Percentiles rank a stretch among this genome's conserved stretches.
Conservation (phyloP, 2,329 filamentous ascomycete genomes). For the Colletotrichum sp. region DNA sequence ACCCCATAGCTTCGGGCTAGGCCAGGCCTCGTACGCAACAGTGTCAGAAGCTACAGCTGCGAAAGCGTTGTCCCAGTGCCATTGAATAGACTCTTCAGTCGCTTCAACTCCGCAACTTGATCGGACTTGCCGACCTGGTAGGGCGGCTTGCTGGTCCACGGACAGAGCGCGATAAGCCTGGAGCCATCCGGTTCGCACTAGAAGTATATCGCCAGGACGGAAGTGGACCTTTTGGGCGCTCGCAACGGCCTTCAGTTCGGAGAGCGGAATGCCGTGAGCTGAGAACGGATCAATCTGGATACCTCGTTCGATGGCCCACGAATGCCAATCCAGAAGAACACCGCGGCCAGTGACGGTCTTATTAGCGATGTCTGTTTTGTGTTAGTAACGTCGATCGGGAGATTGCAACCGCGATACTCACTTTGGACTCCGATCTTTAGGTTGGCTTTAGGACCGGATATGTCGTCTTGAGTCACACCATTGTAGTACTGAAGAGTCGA, state of each 20-base stretch:
- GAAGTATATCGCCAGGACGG: conserved; percentile 18
- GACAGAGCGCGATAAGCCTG: conserved; percentile 44
- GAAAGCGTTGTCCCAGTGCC: conserved; percentile 53
- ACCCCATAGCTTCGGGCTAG: conserved; percentile 38
- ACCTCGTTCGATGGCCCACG: not conserved
- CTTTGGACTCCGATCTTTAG: conserved; percentile 3
- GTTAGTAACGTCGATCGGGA: not conserved
- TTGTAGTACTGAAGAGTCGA: conserved; percentile 17
- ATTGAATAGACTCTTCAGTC: conserved; percentile 41
- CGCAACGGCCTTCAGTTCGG: not conserved
- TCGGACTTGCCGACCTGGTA: not conserved
- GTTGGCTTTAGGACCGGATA: not conserved
- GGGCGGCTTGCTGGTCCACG: conserved; percentile 32
- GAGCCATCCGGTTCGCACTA: conserved; percentile 59
- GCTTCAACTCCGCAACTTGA: conserved; percentile 39
- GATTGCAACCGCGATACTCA: not conserved
- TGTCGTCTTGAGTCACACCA: conserved; percentile 1
- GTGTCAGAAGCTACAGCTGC: conserved; percentile 50
- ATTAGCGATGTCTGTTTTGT: not conserved
- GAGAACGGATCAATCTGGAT: not conserved
- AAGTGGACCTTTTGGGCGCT: not conserved
- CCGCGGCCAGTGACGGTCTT: not conserved
- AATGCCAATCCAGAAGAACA: not conserved
- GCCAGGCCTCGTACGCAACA: conserved; percentile 46
- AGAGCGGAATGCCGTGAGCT: not conserved